Conservation (phyloP, 2,329 filamentous ascomycete genomes). For the Neofusicoccum umdonicola region DNA sequence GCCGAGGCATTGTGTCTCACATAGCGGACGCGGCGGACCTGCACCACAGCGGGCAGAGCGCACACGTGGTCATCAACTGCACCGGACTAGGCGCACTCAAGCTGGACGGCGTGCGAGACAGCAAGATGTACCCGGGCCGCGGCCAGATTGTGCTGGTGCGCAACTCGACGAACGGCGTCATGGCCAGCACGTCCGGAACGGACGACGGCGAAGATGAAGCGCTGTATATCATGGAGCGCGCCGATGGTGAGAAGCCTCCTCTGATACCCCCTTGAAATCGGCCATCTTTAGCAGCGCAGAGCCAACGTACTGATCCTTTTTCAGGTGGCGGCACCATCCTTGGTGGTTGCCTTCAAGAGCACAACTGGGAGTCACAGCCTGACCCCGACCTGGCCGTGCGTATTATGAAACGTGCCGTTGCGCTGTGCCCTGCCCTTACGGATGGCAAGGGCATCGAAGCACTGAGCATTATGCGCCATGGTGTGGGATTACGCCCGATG, state of each 20-base stretch:
- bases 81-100: conserved; percentile 73
- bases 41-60: conserved; percentile 57
- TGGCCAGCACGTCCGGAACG: conserved; percentile 68
- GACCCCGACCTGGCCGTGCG: conserved; percentile 76
- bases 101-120: conserved; percentile 79
- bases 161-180: conserved; percentile 66
- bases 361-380: conserved; percentile 74
- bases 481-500: conserved; percentile 76
- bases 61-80: conserved; percentile 77
- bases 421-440: conserved; percentile 63
- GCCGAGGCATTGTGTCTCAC: conserved; percentile 53
- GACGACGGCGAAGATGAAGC: conserved; percentile 72
- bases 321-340: conserved; percentile 74
- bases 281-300: conserved; percentile 2
- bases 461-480: conserved; percentile 74
- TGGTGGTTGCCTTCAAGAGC: conserved; percentile 79
- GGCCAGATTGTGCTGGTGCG: conserved; percentile 83
- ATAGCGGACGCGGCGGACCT: conserved; percentile 65
- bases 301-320: not conserved
- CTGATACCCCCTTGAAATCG: conserved; percentile 20
- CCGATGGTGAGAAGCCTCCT: conserved; percentile 38
- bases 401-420: conserved; percentile 78
- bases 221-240: conserved; percentile 79
- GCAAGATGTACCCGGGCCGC: conserved; percentile 68
- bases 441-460: conserved; percentile 67